Evolutionary conservation across 495 filamentous ascomycete genomes (phyloP), one percentile per base, ranked within the genome.

Genomic region (Neurospora sp.): DNA sequence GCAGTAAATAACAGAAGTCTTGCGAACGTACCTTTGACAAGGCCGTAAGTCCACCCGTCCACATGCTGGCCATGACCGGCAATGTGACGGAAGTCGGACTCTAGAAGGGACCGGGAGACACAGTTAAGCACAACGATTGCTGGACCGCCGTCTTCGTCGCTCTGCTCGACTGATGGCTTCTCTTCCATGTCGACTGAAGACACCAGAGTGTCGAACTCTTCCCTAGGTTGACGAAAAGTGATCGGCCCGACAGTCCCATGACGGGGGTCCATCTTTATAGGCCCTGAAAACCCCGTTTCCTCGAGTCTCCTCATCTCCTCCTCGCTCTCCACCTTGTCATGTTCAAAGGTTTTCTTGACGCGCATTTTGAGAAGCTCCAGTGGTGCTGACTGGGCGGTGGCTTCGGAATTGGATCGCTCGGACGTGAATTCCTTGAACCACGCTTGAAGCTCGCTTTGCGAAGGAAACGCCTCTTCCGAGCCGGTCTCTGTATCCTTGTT

Each of bases 51-150:
- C 91, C 91, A 93, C 42, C 86, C 85, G 70, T 88, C 86, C 71
- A 93, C 87, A 75, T 92, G 90, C 37, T 83, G 78, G 39, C 90
- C 89, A 75, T 84, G 87, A n/a, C 83, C 83, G 10, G 87, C 83
- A 7, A 91, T 76, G 27, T 90, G 87, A 39, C 87, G 83, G 82
- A 93, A 93, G 79, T 93, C 91, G 75, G 84, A 85, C 80, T 89
- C 88, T 7, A 83, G 77, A 49, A 93, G 84, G 12, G 85, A 84
- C 70, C 83, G 86, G 77, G 86, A 87, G 39, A 84, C 84, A n/a
- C 82, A 80, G 40, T 78, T 79, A 60, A 91, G 78, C 18, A 87
- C 80, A 23, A 92, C 18, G 54, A 66, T 35, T 66, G 54, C 54
- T 9, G 54, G 54, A 9, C 54, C 54, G 14, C 31, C 54, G 14